These are phyloP conservation scores for Monosporascus sp. DNA, from an alignment of 2,329 filamentous ascomycete genomes.

Conservation along the genomic window DNA sequence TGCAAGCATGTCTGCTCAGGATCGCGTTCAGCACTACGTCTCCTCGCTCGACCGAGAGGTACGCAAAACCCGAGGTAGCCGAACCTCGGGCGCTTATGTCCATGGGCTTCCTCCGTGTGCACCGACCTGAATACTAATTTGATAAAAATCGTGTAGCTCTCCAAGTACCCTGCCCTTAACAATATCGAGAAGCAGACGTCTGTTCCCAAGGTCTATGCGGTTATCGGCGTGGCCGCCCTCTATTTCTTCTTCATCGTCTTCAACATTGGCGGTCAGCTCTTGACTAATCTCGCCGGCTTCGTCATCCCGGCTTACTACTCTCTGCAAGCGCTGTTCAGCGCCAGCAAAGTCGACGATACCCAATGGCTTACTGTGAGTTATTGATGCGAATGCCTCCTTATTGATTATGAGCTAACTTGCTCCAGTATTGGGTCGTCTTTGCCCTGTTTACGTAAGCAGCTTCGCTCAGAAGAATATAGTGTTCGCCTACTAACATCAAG, in stretches of 20 bases:
- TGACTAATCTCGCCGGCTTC: slow-evolving; percentile 84
- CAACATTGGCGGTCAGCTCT: slow-evolving; percentile 83
- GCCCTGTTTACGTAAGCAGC: slow-evolving; percentile 64
- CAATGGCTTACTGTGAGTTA: slow-evolving; percentile 68
- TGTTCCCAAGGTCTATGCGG: slow-evolving; percentile 79
- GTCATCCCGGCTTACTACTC: slow-evolving; percentile 82
- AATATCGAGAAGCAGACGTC: slow-evolving; percentile 81
- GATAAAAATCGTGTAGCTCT: slow-evolving; percentile 52
- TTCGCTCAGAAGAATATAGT: background rate
- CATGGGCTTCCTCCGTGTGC: slow-evolving; percentile 11
- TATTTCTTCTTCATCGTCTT: slow-evolving; percentile 93
- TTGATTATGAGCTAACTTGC: slow-evolving; percentile 28
- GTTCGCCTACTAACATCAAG: slow-evolving; percentile 7
- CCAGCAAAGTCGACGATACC: slow-evolving; percentile 69
- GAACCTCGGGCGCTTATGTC: slow-evolving; percentile 1
- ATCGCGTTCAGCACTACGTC: slow-evolving; percentile 71
- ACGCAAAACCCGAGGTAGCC: slow-evolving; percentile 24
- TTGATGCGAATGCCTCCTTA: slow-evolving; percentile 5
- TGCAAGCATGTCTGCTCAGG: slow-evolving; percentile 65
- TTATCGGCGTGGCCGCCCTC: slow-evolving; percentile 68
- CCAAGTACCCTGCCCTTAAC: slow-evolving; percentile 77
- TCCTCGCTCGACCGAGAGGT: slow-evolving; percentile 80
- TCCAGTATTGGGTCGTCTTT: slow-evolving; percentile 82
- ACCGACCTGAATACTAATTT: slow-evolving; percentile 10
- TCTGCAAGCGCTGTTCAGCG: slow-evolving; percentile 68